Percentiles rank a stretch among this genome's conserved stretches.
Evolutionary conservation across 768 basidiomycete genomes (phyloP).

Genomic region (Cubamyces sp.): DNA sequence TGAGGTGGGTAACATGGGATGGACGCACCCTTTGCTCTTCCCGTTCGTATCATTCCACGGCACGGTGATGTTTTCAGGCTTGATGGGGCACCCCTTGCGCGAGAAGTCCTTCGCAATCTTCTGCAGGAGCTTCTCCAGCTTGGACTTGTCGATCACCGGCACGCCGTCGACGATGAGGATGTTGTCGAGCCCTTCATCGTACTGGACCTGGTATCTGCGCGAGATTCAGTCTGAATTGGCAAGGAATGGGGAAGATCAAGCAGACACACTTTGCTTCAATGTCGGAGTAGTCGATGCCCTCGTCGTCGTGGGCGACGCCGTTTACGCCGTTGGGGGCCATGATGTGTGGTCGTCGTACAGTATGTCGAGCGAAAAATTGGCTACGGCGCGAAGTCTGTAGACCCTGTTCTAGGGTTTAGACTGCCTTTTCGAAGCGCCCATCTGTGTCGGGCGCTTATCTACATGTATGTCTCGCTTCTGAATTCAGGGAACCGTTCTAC

Average conservation of each 20-base stretch:
- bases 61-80: constrained; percentile 77
- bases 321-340: constrained; percentile 34
- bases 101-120: constrained; percentile 86
- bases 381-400: not conserved
- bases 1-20: not conserved
- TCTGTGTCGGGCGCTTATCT: too few species aligned
- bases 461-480: too few species aligned
- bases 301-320: constrained; percentile 41
- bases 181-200: constrained; percentile 88
- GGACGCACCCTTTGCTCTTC: constrained; percentile 88
- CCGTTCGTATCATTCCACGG: constrained; percentile 85
- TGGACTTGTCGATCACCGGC: constrained; percentile 85
- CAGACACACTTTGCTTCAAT: constrained; percentile 79
- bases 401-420: constrained; percentile 20
- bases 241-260: not conserved
- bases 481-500: too few species aligned
- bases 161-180: constrained; percentile 92
- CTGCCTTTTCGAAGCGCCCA: not conserved
- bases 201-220: constrained; percentile 82
- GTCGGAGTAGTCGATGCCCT: constrained; percentile 84
- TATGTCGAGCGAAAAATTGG: constrained; percentile 22
- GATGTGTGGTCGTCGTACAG: constrained; percentile 14
- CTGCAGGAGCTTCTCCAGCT: constrained; percentile 78
- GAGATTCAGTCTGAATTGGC: constrained; percentile 7
- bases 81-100: constrained; percentile 77